Evolutionary conservation across 768 basidiomycete genomes (phyloP), one percentile per base, ranked within the genome.

Genomic region (Mycena vulgaris): DNA sequence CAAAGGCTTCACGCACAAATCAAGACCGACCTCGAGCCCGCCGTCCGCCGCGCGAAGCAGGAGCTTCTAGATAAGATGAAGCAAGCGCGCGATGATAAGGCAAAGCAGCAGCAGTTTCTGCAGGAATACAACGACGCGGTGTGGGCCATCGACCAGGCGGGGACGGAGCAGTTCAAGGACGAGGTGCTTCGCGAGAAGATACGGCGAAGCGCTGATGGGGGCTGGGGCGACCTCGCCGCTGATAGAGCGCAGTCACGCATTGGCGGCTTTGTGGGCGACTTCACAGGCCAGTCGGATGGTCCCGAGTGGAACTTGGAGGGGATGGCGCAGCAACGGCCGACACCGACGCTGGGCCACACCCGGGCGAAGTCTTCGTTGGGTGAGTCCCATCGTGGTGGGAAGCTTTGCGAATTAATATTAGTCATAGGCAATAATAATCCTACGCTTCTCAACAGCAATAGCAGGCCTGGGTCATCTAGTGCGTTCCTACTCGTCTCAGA

Each of bases 41-140:
- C 47, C 13, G 65, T 73, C 7, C 64, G 35, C 16, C 52, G 40
- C 4, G 68, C 68, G 19, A 69, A 66, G 48, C 66, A 70, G 61
- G 64, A 69, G 49, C 61, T 73, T 33, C 57, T 67, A 0, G 48
- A 70, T 28, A 69, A 70, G 64, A 64, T 73, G 63, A 73, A 73
- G 64, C 63, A 61, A 28, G 61, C 61, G 5, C 51, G 63, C 25
- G 63, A 70, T 31, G 72, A 69, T 55, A 69, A 73, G 65, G 30
- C 67, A 21, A 73, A 65, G 49, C 47, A 61, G 49, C 35, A 60
- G 56, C 61, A 57, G 37, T 66, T 45, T 52, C 30, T 70, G 5
- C 37, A 66, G 65, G 72, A 73, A 42, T 73, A 70, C 62, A 73
- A 69, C 21, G 68, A 69, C 35, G 56, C 68, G 33, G 35, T 73